Conservation (phyloP, 2,329 filamentous ascomycete species). For the Aspergillus uvarum region DNA sequence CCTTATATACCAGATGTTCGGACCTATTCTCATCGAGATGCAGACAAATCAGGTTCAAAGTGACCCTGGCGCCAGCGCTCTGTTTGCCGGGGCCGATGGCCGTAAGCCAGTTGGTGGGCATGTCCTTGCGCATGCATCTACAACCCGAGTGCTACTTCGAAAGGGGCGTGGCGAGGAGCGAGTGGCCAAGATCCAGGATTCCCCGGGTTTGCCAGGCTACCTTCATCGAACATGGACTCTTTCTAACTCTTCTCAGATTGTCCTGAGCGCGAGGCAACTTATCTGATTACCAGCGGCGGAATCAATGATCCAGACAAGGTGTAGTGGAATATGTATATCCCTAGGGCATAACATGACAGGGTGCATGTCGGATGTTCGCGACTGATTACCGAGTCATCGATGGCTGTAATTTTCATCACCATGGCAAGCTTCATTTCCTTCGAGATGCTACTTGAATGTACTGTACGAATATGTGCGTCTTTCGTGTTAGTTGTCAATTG, state of each 20-base stretch:
- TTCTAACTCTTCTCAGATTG: conserved; percentile 52
- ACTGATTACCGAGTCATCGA: too few species aligned
- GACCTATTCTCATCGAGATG: neutral
- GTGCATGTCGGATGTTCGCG: too few species aligned
- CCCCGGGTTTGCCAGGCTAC: conserved; percentile 52
- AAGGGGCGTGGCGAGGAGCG: conserved; percentile 69
- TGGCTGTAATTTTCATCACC: too few species aligned
- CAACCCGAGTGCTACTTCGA: conserved; percentile 64
- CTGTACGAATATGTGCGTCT: neutral
- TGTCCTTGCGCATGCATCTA: conserved; percentile 67
- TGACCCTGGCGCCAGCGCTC: conserved; percentile 66
- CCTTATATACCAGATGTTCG: neutral
- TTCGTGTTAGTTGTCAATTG: neutral
- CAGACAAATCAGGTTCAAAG: conserved; percentile 71
- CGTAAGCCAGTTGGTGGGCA: conserved; percentile 67
- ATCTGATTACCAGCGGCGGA: conserved; percentile 68
- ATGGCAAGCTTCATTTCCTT: neutral
- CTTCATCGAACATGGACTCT: conserved; percentile 10
- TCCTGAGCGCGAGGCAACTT: conserved; percentile 67
- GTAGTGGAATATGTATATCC: conserved; percentile 28
- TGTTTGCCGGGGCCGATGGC: conserved; percentile 67
- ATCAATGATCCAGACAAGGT: conserved; percentile 67
- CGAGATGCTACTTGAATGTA: neutral
- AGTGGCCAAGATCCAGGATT: conserved; percentile 68
- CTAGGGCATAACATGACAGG: too few species aligned